Conservation (phyloP, 2,329 filamentous ascomycete genomes). For the Colletotrichum agaves region DNA sequence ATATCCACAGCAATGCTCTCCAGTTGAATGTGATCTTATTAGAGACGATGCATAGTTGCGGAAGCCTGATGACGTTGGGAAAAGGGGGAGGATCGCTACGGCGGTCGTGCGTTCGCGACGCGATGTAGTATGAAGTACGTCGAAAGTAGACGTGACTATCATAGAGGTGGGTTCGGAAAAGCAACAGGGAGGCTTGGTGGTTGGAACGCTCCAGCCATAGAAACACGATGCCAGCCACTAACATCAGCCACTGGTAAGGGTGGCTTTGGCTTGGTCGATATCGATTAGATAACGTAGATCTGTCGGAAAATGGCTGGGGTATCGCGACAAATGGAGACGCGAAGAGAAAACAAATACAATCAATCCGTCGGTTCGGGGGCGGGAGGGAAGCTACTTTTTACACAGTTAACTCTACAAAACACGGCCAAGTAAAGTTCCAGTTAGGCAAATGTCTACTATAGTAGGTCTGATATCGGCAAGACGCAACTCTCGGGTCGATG, state of each 20-base stretch:
- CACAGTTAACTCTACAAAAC: too few species aligned
- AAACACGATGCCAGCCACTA: neutral
- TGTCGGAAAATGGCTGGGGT: neutral
- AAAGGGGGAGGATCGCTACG: neutral
- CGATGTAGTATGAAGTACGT: neutral
- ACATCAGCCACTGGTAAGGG: neutral
- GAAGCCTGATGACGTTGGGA: neutral
- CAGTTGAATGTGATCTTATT: neutral
- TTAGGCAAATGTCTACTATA: too few species aligned
- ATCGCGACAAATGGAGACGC: neutral
- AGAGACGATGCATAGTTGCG: neutral
- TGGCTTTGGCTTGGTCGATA: constrained; percentile 4
- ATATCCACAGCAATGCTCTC: neutral
- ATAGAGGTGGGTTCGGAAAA: constrained; percentile 13
- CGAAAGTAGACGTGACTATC: neutral
- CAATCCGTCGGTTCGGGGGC: too few species aligned
- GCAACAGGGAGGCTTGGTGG: constrained; percentile 3
- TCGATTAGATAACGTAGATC: constrained; percentile 6
- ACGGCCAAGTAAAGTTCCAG: too few species aligned
- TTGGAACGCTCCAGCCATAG: neutral
- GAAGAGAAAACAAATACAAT: too few species aligned
- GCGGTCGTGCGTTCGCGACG: neutral
- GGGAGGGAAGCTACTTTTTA: too few species aligned
- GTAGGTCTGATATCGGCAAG: neutral
- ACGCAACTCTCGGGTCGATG: constrained; percentile 5